Conservation (phyloP, 257 asterid species). For the Plantago major region DNA sequence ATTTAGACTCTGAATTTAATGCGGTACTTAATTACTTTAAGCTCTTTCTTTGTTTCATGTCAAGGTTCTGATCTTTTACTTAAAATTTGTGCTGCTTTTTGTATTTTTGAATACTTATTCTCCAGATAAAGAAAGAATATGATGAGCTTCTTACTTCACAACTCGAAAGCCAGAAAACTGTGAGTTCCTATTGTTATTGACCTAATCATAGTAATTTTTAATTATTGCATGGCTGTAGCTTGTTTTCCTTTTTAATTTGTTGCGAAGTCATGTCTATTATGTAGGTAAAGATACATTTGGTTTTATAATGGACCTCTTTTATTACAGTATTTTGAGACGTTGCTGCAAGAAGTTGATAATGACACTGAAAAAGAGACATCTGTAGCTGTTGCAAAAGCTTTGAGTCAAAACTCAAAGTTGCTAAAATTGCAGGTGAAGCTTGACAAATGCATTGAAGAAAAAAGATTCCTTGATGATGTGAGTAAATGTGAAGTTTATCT, state of each 20-base stretch:
- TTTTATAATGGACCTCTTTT: conserved; percentile 26
- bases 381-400: conserved; percentile 67
- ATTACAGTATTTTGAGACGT: conserved; percentile 78
- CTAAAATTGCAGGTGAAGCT: conserved; percentile 66
- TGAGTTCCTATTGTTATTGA: conserved; percentile 27
- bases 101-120: conserved; percentile 14
- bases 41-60: conserved; percentile 10
- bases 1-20: conserved; percentile 64
- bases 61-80: conserved; percentile 16
- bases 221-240: too few relatives aligned
- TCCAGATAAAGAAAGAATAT: conserved; percentile 91
- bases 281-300: conserved; percentile 13
- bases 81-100: conserved; percentile 8
- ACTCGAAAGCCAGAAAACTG: conserved; percentile 87
- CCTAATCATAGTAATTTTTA: background rate
- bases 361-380: conserved; percentile 61
- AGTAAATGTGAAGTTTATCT: conserved; percentile 23
- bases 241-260: too few relatives aligned
- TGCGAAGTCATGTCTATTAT: too few relatives aligned
- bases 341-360: conserved; percentile 65
- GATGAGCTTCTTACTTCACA: conserved; percentile 84
- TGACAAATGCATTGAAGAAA: conserved; percentile 58
- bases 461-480: conserved; percentile 78
- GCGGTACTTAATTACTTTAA: conserved; percentile 40
- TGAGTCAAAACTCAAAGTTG: conserved; percentile 65